Base-by-base conservation (phyloP, 1,139 yeast genomes). In the Suhomyces taliae region DNA sequence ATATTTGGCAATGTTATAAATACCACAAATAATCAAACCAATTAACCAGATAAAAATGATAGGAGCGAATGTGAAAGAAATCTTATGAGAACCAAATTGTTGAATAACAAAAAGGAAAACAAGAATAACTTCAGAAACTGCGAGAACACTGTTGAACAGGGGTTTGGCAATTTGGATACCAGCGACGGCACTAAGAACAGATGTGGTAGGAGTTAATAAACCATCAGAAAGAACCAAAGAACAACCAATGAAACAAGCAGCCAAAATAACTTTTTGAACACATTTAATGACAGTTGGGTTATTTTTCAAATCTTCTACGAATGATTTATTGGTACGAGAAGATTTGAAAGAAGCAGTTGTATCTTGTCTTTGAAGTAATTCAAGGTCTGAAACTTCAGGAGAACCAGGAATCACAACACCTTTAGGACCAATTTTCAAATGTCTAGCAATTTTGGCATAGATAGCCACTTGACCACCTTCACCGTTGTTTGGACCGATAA, bases 401-500 rank as follows among this genome's bases (percentile, higher is more conserved):
- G 69, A 56, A 31, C 78, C 77, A 4, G 78, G 77, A 33, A 72
- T 68, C 38, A 61, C 58, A 8, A 75, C 79, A 8, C 79, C 80
- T 44, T 65, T 66, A 6, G 81, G 81, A 7, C 81, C 82, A 48
- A 78, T 64, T 34, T 70, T 70, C 51, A 79, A 62, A 42, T 65
- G 66, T 36, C 81, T 65, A 7, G 84, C 82, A 33, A 81, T 70
- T 55, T 79, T 79, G 27, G 84, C 79, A 55, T 81, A 81, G 37
- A 81, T 73, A 15, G 86, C 85, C 31, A 81, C 76, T 52, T 80
- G 84, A 1, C 86, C 85, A 53, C 86, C 86, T 58, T 81, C 83
- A 37, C 82, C 82, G 40, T 77, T 69, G 57, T 81, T 79, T 8
- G 82, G 80, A 14, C 85, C 85, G 44, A 72, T 59, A 14, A 61